Base-by-base conservation (phyloP, 176 grass and related monocot genomes). In the Rhynchospora breviuscula region DNA sequence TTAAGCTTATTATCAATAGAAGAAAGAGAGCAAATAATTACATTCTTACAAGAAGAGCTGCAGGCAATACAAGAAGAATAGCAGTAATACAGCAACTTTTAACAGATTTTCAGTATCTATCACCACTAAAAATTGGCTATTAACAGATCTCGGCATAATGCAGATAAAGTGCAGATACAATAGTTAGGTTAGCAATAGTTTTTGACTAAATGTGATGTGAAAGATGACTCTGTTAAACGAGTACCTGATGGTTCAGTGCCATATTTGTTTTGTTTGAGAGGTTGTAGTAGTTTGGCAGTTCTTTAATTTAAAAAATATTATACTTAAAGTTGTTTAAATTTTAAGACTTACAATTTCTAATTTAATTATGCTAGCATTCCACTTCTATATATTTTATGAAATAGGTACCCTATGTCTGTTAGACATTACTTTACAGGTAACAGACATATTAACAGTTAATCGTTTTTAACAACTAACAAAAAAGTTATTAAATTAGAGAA, bases 1-100 rank as follows among this genome's bases (percentile, higher is more conserved):
- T 81, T 45, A 68, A 72, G 79, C 48, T 47, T 29, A 63, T 65
- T 78, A 68, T 89, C 75, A 95, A 67, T 29, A 87, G 59, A 59
- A 31, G 48, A 72, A 89, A 77, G 83, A 78, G 4, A 80, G 44
- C 51, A 82, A 11, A 2, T 54, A 52, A 83, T 52, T n/a, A 52
- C n/a, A 75, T 75, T 25, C 7, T 77, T 81, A 46, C 51, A 82
- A 65, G 21, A 82, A 25, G 54, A 45, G 1, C 56, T 52, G 70
- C 14, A 51, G 1, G 25, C 11, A 74, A 23, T 74, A 68, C 18
- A 43, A 68, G 15, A 44, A 45, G 43, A n/a, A 69, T 68, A 67
- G 25, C 12, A 35, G 12, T 2, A 67, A 67, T 17, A 40, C 40
- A n/a, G 33, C 31, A 69, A 69, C 35, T 40, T 18, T 18, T 43